Evolutionary conservation across 768 basidiomycete species (phyloP), one percentile per base, ranked within the genome.

Genomic region (Steccherinum ochraceum): DNA sequence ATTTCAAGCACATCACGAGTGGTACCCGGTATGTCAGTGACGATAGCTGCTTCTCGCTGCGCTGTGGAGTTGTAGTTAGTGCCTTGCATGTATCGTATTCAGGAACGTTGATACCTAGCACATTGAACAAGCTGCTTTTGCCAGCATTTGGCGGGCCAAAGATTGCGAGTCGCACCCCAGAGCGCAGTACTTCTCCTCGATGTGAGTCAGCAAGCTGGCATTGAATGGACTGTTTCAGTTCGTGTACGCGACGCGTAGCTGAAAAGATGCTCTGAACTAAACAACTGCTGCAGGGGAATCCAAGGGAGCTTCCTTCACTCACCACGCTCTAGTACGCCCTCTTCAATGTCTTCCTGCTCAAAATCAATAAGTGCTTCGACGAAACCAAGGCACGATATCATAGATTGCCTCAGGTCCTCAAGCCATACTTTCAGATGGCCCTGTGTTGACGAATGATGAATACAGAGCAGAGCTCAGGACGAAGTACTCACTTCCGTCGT

Each of bases 71-170:
- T 35, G n/a, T n/a, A n/a, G 24, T n/a, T 3, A 19, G 7, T 2
- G 19, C 16, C 16, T 7, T 53, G 11, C 12, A 49, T n/a, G n/a
- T n/a, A n/a, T n/a, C n/a, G n/a, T n/a, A n/a, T n/a, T n/a, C n/a
- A n/a, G 7, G 19, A 13, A 3, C 10, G n/a, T 26, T 12, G 24
- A 12, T 58, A 85, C 92, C 88, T 12, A 95, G 72, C 63, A 83
- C 91, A 60, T 95, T 95, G 44, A 92, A 74, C 18, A 93, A 65
- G 59, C 85, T 89, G 61, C 89, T 93, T 69, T 95, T 96, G n/a
- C 93, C 93, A 1, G 87, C 91, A 59, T 96, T 96, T 0, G 93
- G 89, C 20, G 92, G 90, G 0, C 93, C 93, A 60, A 93, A 93
- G 35, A 96, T 93, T 12, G 89, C 85, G 7, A 95, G 72, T 42